These are phyloP conservation scores for Ogataea ganodermae DNA, from an alignment of 805 yeast species.

Conservation along the genomic window DNA sequence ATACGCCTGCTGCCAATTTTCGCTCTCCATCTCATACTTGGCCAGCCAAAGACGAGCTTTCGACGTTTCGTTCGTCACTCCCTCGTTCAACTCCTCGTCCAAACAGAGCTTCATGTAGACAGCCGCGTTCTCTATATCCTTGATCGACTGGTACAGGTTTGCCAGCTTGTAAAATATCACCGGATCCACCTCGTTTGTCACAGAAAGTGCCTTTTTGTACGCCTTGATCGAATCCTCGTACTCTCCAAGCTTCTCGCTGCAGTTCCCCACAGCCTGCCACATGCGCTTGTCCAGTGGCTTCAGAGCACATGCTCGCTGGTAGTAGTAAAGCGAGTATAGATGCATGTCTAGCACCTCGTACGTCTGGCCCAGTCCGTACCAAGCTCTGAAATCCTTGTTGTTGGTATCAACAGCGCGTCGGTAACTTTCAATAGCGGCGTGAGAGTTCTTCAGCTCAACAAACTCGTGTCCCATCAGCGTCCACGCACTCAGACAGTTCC, in stretches of 20 bases:
- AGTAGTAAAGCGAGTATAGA: constrained; percentile 86
- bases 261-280: constrained; percentile 95
- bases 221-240: constrained; percentile 74
- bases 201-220: constrained; percentile 71
- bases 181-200: constrained; percentile 53
- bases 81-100: constrained; percentile 64
- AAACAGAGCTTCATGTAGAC: constrained; percentile 67
- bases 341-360: constrained; percentile 97
- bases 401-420: constrained; percentile 90
- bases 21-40: constrained; percentile 54
- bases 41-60: constrained; percentile 90
- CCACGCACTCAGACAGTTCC: constrained; percentile 89
- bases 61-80: constrained; percentile 69
- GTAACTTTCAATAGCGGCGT: constrained; percentile 96
- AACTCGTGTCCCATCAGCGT: constrained; percentile 99
- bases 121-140: constrained; percentile 55
- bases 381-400: constrained; percentile 87
- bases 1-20: constrained; percentile 68
- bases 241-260: constrained; percentile 79
- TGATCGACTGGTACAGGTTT: constrained; percentile 56
- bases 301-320: constrained; percentile 84
- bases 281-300: constrained; percentile 89
- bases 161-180: constrained; percentile 68
- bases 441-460: constrained; percentile 92
- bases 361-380: constrained; percentile 99